Percentiles rank a stretch among this genome's conserved stretches.
These are phyloP conservation scores for Magnolia officinalis DNA, from an alignment of 164 flowering plant genomes.

Conservation along the genomic window DNA sequence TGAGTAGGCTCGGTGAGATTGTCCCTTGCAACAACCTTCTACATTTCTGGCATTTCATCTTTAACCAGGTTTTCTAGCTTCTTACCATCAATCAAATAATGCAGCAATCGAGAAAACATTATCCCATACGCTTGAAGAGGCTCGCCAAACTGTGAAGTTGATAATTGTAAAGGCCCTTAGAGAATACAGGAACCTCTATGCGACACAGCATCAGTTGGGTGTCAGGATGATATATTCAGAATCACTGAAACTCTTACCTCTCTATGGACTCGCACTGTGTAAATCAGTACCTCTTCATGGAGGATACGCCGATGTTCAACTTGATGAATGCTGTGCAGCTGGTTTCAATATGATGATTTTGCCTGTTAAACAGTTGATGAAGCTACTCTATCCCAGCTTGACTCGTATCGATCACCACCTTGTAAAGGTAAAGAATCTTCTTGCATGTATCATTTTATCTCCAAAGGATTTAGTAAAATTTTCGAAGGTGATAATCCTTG, in stretches of 20 bases:
- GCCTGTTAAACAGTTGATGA: slow-evolving; percentile 68
- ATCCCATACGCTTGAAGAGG: slow-evolving; percentile 87
- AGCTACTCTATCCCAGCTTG: slow-evolving; percentile 79
- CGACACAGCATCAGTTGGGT: slow-evolving; percentile 84
- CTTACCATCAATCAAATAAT: not conserved
- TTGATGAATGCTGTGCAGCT: slow-evolving; percentile 94
- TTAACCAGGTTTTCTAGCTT: not conserved
- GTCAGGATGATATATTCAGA: slow-evolving; percentile 92
- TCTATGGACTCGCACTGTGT: slow-evolving; percentile 74
- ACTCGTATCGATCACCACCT: slow-evolving; percentile 75
- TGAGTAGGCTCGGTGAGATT: slow-evolving; percentile 71
- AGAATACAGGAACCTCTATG: slow-evolving; percentile 87
- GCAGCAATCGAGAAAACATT: slow-evolving; percentile 91
- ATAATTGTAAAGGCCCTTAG: slow-evolving; percentile 77
- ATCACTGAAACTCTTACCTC: slow-evolving; percentile 58
- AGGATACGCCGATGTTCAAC: slow-evolving; percentile 73
- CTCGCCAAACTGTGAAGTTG: slow-evolving; percentile 54
- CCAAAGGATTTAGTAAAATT: not conserved
- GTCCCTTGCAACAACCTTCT: not conserved
- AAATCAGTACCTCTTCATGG: slow-evolving; percentile 81
- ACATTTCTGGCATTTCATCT: not conserved
- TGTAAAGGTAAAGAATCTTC: slow-evolving; percentile 45
- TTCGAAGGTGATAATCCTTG: not conserved
- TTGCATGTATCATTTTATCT: not conserved
- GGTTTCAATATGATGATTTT: slow-evolving; percentile 87